Evolutionary conservation across 2,329 filamentous ascomycete species (phyloP).

Genomic region (Sodiomyces alkalinus): DNA sequence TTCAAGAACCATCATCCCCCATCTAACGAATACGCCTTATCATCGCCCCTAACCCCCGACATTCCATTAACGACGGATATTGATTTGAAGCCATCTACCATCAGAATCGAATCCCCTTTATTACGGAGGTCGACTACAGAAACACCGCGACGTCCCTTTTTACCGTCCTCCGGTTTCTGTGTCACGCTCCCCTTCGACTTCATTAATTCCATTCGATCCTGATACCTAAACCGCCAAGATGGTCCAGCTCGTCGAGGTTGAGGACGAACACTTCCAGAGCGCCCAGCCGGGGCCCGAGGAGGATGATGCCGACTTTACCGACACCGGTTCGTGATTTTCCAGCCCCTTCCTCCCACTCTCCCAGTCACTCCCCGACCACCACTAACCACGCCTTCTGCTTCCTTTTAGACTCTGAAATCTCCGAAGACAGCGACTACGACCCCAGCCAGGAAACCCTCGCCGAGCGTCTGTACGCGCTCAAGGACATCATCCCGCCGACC

Average conservation of each 20-base stretch:
- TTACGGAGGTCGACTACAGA: no score
- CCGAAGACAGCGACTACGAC: slow-evolving; percentile 60
- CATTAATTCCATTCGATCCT: no score
- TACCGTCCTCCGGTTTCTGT: slow-evolving; percentile 1
- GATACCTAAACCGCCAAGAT: slow-evolving; percentile 35
- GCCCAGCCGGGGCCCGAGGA: slow-evolving; percentile 56
- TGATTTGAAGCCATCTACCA: no score
- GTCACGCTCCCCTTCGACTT: slow-evolving; percentile 3
- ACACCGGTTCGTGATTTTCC: slow-evolving; percentile 52
- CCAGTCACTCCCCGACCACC: slow-evolving; percentile 1
- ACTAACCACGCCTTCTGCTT: slow-evolving; percentile 2
- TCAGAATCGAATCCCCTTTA: no score
- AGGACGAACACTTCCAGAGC: slow-evolving; percentile 84
- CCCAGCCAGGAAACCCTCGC: slow-evolving; percentile 40
- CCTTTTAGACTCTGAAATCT: slow-evolving; percentile 67
- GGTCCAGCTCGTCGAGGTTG: slow-evolving; percentile 94
- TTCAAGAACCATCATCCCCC: no score
- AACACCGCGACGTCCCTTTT: no score
- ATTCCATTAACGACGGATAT: no score
- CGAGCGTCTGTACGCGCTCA: slow-evolving; percentile 57
- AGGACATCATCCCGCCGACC: slow-evolving; percentile 62
- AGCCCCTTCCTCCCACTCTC: not conserved
- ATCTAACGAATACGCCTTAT: no score
- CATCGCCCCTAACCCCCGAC: no score
- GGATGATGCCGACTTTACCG: slow-evolving; percentile 84